Conservation (phyloP, 495 filamentous ascomycete genomes). For the Oidiodendron maius region DNA sequence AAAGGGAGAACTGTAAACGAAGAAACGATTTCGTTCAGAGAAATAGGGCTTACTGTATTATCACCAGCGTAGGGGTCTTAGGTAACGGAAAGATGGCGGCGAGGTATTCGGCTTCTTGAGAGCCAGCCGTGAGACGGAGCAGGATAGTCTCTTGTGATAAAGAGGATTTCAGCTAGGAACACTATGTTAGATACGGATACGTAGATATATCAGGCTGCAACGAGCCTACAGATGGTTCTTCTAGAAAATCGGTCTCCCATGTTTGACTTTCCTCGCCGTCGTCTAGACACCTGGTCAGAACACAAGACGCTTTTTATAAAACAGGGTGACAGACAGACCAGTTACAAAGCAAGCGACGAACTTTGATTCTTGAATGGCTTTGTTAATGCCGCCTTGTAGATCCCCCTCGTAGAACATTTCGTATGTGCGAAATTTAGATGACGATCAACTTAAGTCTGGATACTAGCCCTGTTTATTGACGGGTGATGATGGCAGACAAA, state of each 20-base stretch:
- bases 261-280: constrained; percentile 52
- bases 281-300: constrained; percentile 40
- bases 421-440: background rate
- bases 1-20: background rate
- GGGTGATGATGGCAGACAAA: background rate
- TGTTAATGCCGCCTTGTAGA: constrained; percentile 70
- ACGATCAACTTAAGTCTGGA: constrained; percentile 5
- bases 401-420: constrained; percentile 75
- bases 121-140: constrained; percentile 62
- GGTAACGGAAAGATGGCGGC: constrained; percentile 72
- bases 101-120: constrained; percentile 73
- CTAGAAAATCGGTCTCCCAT: constrained; percentile 76
- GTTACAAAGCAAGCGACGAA: constrained; percentile 64
- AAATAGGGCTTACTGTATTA: constrained; percentile 44
- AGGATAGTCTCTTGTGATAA: constrained; percentile 55
- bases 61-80: constrained; percentile 65
- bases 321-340: constrained; percentile 28
- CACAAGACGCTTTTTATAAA: background rate
- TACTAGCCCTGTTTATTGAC: too few species aligned
- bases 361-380: constrained; percentile 61
- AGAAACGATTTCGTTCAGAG: background rate
- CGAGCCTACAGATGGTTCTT: constrained; percentile 46
- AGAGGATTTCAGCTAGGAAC: constrained; percentile 32
- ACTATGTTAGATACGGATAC: constrained; percentile 3
- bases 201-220: constrained; percentile 1